Evolutionary conservation across 257 asterid genomes (phyloP).

Genomic region (Rubia yunnanensis): DNA sequence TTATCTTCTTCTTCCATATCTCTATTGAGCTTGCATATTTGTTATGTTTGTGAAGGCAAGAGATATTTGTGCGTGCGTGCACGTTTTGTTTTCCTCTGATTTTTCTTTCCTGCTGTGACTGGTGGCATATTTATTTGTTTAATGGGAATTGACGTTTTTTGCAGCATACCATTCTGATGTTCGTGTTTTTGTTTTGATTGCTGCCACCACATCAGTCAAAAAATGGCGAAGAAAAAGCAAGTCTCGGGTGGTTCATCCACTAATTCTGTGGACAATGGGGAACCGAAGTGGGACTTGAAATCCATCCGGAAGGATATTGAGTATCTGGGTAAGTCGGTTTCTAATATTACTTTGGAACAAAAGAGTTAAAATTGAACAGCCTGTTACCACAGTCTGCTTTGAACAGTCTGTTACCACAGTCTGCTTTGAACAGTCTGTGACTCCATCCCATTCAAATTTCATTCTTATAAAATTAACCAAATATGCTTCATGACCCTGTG

Average conservation of each 20-base stretch:
- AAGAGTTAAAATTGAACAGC: background rate
- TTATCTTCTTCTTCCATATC: background rate
- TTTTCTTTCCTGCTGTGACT: background rate
- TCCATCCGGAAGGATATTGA: slow-evolving; percentile 56
- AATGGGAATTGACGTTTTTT: background rate
- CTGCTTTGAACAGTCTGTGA: background rate
- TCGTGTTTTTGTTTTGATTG: background rate
- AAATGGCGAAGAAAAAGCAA: slow-evolving; percentile 13
- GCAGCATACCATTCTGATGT: background rate
- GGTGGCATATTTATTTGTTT: background rate
- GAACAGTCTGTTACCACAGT: background rate
- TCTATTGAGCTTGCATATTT: background rate
- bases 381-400: background rate
- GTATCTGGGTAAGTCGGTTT: slow-evolving; percentile 32
- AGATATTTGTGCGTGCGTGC: background rate
- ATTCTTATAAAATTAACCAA: background rate
- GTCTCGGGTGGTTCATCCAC: slow-evolving; percentile 1
- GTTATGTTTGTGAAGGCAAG: background rate
- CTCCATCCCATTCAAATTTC: background rate
- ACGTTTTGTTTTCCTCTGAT: background rate
- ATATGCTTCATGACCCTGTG: background rate
- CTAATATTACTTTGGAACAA: background rate
- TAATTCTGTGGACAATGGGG: slow-evolving; percentile 18
- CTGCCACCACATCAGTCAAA: background rate
- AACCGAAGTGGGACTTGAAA: slow-evolving; percentile 36